These are phyloP conservation scores for Lachnellula subtilissima DNA, from an alignment of 2,329 filamentous ascomycete genomes.

Conservation along the genomic window DNA sequence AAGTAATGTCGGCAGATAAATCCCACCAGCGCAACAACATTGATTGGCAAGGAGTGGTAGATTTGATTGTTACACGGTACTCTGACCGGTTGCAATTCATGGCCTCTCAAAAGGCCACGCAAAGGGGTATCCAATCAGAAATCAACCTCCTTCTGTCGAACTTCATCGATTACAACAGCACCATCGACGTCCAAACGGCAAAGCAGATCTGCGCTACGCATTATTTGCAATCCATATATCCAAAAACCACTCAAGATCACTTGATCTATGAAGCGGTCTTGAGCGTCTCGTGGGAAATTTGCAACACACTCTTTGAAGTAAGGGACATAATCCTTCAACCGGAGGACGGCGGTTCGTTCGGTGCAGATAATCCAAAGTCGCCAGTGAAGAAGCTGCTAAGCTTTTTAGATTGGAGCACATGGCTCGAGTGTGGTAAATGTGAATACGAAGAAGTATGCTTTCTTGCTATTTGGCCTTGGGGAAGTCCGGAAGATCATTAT, in stretches of 20 bases:
- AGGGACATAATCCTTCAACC: conserved; percentile 11
- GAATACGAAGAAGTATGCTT: conserved; percentile 50
- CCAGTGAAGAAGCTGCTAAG: conserved; percentile 36
- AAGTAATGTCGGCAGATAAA: conserved; percentile 33
- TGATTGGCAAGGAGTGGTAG: conserved; percentile 61
- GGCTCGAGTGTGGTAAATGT: conserved; percentile 54
- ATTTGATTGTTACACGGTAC: conserved; percentile 62
- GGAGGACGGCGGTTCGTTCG: neutral
- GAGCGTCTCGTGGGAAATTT: conserved; percentile 38
- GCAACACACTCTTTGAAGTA: conserved; percentile 30
- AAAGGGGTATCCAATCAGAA: conserved; percentile 32
- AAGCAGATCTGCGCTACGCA: conserved; percentile 44
- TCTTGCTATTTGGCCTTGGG: conserved; percentile 61
- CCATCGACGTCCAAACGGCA: conserved; percentile 34
- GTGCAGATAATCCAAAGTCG: neutral
- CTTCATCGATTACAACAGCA: conserved; percentile 40
- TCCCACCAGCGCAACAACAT: conserved; percentile 21
- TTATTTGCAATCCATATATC: conserved; percentile 34
- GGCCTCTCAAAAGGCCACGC: conserved; percentile 1
- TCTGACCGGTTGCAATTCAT: conserved; percentile 44
- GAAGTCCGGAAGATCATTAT: conserved; percentile 49
- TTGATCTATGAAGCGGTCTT: conserved; percentile 42
- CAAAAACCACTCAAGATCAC: conserved; percentile 39
- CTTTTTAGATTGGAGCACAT: conserved; percentile 54
- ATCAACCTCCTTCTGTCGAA: conserved; percentile 38